These are phyloP conservation scores for Syzygium oleosum DNA, from an alignment of 345 rosid genomes.

Conservation along the genomic window DNA sequence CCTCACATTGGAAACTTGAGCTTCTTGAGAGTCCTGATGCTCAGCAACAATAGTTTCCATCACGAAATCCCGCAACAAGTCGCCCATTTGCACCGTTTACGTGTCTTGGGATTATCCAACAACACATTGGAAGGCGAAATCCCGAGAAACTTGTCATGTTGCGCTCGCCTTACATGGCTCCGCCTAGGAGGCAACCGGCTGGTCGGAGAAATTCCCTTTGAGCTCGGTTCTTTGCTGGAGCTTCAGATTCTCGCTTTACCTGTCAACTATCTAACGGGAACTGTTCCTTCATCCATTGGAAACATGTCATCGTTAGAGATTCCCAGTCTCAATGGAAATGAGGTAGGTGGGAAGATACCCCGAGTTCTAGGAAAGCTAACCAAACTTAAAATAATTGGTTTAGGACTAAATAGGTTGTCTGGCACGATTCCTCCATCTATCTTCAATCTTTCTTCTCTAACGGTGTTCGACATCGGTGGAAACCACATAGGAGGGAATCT, in stretches of 20 bases:
- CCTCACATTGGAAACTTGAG: not conserved
- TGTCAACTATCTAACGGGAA: constrained; percentile 9
- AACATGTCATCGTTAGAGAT: constrained; percentile 4
- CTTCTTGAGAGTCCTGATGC: constrained; percentile 2
- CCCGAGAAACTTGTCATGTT: constrained; percentile 1
- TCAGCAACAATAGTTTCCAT: not conserved
- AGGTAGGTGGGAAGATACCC: constrained; percentile 5
- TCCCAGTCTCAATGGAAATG: not conserved
- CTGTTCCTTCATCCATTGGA: constrained; percentile 10
- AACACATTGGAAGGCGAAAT: not conserved
- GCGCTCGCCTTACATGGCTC: not conserved
- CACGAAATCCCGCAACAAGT: constrained; percentile 1
- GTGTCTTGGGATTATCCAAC: not conserved
- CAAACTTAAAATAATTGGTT: not conserved
- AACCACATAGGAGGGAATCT: constrained; percentile 18
- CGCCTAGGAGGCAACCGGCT: rapidly evolving
- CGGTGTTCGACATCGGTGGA: rapidly evolving
- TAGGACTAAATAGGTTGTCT: not conserved
- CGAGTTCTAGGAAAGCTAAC: constrained; percentile 7
- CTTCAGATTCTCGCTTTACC: not conserved
- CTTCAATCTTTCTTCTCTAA: constrained; percentile 17
- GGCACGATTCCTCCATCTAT: constrained; percentile 14
- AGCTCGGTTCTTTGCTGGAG: constrained; percentile 3
- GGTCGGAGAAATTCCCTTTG: constrained; percentile 4
- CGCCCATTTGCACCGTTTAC: constrained; percentile 2